A percentile compares a stretch with the other conserved stretches of the same genome.
Conservation (phyloP, 1,284 basidiomycete species). For the Neotropicomus parvogracilis region DNA sequence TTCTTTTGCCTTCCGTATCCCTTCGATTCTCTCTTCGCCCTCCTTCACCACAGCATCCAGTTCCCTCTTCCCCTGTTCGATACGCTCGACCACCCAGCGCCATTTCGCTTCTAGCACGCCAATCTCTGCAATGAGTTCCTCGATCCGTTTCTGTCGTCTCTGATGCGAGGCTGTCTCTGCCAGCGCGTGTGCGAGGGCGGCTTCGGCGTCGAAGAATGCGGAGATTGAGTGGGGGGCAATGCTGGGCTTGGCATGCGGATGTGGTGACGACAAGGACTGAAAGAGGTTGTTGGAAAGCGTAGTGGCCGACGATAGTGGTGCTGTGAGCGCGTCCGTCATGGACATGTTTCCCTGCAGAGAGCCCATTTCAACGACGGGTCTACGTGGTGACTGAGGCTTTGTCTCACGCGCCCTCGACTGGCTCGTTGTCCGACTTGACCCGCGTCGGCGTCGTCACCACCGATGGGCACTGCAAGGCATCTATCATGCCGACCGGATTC, state of each 20-base stretch:
- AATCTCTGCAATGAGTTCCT: conserved; percentile 64
- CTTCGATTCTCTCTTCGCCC: conserved; percentile 64
- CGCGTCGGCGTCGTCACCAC: no score
- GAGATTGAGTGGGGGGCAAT: conserved; percentile 56
- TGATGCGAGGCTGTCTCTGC: conserved; percentile 69
- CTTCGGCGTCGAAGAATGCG: conserved; percentile 60
- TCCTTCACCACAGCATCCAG: conserved; percentile 66
- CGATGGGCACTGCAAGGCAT: no score
- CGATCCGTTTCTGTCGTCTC: conserved; percentile 67
- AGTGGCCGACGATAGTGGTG: conserved; percentile 60
- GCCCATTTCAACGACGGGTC: no score
- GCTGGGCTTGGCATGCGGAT: conserved; percentile 52
- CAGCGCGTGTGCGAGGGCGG: conserved; percentile 57
- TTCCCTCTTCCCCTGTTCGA: conserved; percentile 63
- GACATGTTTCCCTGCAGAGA: conserved; percentile 18
- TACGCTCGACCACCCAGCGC: conserved; percentile 58
- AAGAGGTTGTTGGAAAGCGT: conserved; percentile 67
- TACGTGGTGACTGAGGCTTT: no score
- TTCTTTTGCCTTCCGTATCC: conserved; percentile 66
- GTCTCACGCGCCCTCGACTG: no score
- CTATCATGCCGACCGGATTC: no score
- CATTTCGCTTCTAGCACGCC: conserved; percentile 61
- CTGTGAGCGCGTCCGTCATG: conserved; percentile 57
- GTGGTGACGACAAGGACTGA: conserved; percentile 59
- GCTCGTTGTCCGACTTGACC: no score